Percentiles rank a stretch among this genome's conserved stretches.
These are phyloP conservation scores for Coemansia sp. DNA, from an alignment of 192 early-diverging fungal species.

Conservation along the genomic window DNA sequence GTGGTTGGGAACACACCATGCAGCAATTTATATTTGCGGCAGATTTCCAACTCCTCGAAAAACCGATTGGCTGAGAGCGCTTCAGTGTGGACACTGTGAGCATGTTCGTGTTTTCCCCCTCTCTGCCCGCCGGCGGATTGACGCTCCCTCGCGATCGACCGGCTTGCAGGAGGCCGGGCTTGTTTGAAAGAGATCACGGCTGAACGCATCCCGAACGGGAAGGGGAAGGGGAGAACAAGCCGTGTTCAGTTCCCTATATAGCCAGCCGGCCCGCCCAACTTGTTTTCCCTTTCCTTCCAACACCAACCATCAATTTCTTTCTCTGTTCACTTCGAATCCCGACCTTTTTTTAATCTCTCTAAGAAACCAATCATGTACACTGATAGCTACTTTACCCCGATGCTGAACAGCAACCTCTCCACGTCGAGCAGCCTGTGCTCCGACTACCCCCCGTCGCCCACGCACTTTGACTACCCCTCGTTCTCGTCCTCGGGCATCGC, in stretches of 20 bases:
- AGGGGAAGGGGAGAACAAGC: too few relatives aligned
- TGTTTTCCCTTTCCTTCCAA: too few relatives aligned
- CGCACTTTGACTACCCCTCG: neutral
- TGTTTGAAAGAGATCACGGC: slow-evolving; percentile 1
- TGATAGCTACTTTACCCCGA: neutral
- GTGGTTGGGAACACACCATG: neutral
- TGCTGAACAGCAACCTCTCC: neutral
- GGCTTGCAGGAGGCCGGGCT: too few relatives aligned
- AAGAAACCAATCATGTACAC: neutral
- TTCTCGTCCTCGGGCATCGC: too few relatives aligned
- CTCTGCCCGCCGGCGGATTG: neutral
- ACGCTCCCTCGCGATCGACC: neutral
- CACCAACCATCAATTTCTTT: too few relatives aligned
- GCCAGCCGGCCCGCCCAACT: too few relatives aligned
- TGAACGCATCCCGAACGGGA: too few relatives aligned
- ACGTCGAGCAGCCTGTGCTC: slow-evolving; percentile 4
- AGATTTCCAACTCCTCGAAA: neutral
- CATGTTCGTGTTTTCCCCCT: neutral
- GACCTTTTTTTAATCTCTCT: too few relatives aligned
- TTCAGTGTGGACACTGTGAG: neutral
- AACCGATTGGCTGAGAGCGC: neutral
- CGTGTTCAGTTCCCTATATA: too few relatives aligned
- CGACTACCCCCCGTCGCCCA: neutral
- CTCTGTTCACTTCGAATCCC: too few relatives aligned
- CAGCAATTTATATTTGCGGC: too few relatives aligned